A percentile compares a stretch with the other conserved stretches of the same genome.
phyloP scores from a whole-genome alignment of 176 grass and related monocot species.

The Carex littledalei region DNA sequence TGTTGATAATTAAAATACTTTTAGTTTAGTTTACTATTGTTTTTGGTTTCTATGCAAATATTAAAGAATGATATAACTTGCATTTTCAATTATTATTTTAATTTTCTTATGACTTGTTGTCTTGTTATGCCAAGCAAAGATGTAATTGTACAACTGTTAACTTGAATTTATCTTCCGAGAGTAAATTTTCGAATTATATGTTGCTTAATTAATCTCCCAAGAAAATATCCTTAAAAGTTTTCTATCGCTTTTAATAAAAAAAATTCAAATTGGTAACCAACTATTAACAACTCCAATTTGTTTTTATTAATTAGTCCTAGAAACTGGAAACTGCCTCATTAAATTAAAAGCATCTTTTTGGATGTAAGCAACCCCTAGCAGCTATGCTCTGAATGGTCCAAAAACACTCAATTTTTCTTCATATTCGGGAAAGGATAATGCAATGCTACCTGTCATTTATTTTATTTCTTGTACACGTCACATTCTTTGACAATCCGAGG shows the following conservation, averaged over 20 bases:
- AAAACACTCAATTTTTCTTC: background rate
- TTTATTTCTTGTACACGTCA: background rate
- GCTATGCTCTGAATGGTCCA: background rate
- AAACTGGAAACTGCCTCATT: background rate
- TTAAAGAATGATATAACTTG: background rate
- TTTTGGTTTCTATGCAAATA: background rate
- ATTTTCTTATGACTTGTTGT: background rate
- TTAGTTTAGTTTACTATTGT: background rate
- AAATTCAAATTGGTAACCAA: background rate
- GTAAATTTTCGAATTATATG: background rate
- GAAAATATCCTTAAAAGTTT: background rate
- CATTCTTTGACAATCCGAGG: background rate
- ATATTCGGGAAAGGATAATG: conserved; percentile 5
- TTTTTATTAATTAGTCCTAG: background rate
- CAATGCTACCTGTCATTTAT: background rate
- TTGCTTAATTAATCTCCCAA: background rate
- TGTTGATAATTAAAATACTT: background rate
- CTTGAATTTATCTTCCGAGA: background rate
- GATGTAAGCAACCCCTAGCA: conserved; percentile 11
- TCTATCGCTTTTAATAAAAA: background rate
- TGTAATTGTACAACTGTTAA: background rate
- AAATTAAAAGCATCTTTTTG: background rate
- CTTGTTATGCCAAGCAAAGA: background rate
- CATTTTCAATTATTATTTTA: background rate
- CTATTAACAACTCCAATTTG: background rate